Evolutionary conservation across 257 asterid species (phyloP).

Genomic region (Echites panduratus): DNA sequence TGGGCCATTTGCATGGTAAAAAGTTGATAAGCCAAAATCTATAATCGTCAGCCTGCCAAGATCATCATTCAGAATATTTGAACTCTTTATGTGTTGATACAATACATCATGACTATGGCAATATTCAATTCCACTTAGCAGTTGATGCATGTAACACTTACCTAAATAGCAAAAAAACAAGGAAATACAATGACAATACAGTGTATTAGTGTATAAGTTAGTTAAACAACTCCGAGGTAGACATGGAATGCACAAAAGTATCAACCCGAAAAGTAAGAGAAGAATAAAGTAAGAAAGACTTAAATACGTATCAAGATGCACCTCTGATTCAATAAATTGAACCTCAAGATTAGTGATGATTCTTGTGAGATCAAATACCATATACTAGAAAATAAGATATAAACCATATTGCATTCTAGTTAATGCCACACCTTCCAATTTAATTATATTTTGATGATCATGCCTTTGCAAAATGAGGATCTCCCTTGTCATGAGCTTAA

Average conservation of each 20-base stretch:
- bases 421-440: conserved; percentile 62
- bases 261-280: background rate
- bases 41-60: conserved; percentile 65
- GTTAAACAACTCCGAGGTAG: background rate
- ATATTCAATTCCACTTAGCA: conserved; percentile 65
- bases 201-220: background rate
- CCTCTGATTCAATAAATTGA: conserved; percentile 72
- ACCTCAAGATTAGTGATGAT: conserved; percentile 54
- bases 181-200: background rate
- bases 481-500: conserved; percentile 84
- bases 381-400: conserved; percentile 63
- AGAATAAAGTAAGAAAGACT: background rate
- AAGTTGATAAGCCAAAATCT: conserved; percentile 77
- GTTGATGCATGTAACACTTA: conserved; percentile 81
- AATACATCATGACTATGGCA: conserved; percentile 65
- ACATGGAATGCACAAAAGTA: background rate
- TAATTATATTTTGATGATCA: conserved; percentile 69
- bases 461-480: conserved; percentile 63
- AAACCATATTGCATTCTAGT: conserved; percentile 54
- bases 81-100: conserved; percentile 72
- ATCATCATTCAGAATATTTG: conserved; percentile 60
- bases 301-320: conserved; percentile 10
- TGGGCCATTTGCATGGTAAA: conserved; percentile 37
- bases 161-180: conserved; percentile 23
- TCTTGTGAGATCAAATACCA: conserved; percentile 81